Evolutionary conservation across 495 filamentous ascomycete species (phyloP), one percentile per base, ranked within the genome.

Genomic region (Acidomyces sp.): DNA sequence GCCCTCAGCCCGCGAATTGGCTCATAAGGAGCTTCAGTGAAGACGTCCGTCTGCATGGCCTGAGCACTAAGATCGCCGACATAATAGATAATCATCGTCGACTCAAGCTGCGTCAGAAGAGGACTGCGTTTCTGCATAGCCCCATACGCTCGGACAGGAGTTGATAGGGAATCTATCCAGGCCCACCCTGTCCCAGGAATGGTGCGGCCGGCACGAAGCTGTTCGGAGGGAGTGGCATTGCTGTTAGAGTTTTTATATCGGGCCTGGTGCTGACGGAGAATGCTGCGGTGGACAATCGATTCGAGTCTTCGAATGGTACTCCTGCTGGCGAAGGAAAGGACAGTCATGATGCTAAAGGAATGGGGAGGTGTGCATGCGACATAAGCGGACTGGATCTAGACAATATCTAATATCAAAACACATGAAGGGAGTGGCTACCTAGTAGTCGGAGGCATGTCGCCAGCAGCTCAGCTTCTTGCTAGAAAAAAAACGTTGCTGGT

Each of bases 31-130:
- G 67, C 65, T 17, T 29, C 37, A 11, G 32, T 15, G 35, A 43
- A 41, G 32, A 16, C 39, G 44, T 15, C 30, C 22, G 40, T 35
- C 6, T 10, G 6, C 12, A 52, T 17, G 12, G 46, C 27, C 59
- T 95, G 87, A 40, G 85, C 84, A 45, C 76, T 77, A 48, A 93
- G 48, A 57, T 95, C 87, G 11, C 85, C 84, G 28, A 71, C 71
- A 12, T 82, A 64, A 56, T 86, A 93, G 35, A 93, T 80, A 11
- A 82, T 65, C 23, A 94, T 59, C 30, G 80, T 72, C 47, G 74
- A 85, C 45, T 64, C 63, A 45, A 93, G 54, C 62, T 95, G 87
- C 3, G 84, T 93, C 6, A 68, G 58, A 54, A 80, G 84, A 5
- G 87, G 87, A 41, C 79, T 57, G 33, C 68, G 69, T 24, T 68